Base-by-base conservation (phyloP, 148 eudicot genomes). In the Rhododendron williamsianum region DNA sequence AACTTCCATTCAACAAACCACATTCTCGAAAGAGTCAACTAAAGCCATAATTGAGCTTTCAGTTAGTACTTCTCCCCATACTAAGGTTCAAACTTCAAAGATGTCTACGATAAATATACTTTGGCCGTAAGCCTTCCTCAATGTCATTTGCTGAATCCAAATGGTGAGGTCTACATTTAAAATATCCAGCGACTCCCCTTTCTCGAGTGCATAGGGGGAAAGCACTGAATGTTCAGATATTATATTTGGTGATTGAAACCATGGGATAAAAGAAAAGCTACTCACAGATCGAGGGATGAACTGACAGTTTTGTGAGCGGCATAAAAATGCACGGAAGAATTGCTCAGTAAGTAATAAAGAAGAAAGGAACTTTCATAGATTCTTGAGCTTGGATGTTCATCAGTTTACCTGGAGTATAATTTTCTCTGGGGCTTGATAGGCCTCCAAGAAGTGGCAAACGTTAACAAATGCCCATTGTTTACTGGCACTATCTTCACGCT, bases 401-500 rank as follows among this genome's bases (percentile, higher is more conserved):
- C 23, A 71, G 45, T 33, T 76, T 88, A 97, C 99, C 99, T 97
- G 99, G 81, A 97, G 94, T 84, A 97, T 97, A 84, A 97, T 95
- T 91, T 95, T 97, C 87, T 97, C 99, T 41, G 99, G 99, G 87
- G 99, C 99, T 87, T 97, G 99, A 89, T 97, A 97, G 54, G 98
- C 99, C 90, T 97, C 98, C 93, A 97, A 86, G 90, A 97, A 97
- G 88, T 97, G 98, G 92, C 99, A 97, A 45, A 97, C 98, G 89
- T 97, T 97, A 80, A 97, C 99, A 89, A 97, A 97, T 81, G 99
- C 99, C 99, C 99, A 97, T 90, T 97, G 99, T 90, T 97, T 97
- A 91, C 98, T 97, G 46, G 99, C 98, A 89, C 98, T 95, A 85
- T 97, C 99, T 91, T 97, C 99, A 85, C 99, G 99, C 87, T 97